phyloP scores from a whole-genome alignment of 352 stramenopile genomes.

The Phytophthora hibernalis region DNA sequence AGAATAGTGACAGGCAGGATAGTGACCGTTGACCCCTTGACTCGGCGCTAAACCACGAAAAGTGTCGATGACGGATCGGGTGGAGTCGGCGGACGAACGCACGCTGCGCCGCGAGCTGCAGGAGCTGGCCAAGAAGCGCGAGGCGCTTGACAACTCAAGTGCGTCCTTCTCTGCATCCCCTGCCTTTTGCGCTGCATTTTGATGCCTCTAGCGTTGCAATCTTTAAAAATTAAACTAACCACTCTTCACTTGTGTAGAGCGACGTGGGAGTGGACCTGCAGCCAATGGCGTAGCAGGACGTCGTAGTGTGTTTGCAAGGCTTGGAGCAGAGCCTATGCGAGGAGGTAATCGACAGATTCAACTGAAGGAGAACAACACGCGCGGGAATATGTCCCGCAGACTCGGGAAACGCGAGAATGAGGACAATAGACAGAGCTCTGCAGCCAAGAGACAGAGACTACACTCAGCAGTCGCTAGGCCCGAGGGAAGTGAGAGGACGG shows the following conservation, averaged over 20 bases:
- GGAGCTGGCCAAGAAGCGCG: conserved; percentile 58
- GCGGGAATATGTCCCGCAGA: conserved; percentile 32
- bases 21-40: too few relatives aligned
- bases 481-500: conserved; percentile 28
- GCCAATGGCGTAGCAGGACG: not conserved
- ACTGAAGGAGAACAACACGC: conserved; percentile 36
- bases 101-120: conserved; percentile 63
- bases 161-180: conserved; percentile 5
- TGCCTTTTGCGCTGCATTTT: not conserved
- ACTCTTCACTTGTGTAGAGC: conserved; percentile 23
- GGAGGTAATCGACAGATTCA: conserved; percentile 29
- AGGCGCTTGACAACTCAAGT: conserved; percentile 50
- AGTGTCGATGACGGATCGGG: conserved; percentile 32
- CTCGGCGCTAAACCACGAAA: conserved; percentile 26
- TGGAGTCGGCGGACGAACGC: conserved; percentile 55
- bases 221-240: conserved; percentile 27
- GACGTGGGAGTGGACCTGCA: conserved; percentile 20
- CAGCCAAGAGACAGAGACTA: conserved; percentile 53
- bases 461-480: conserved; percentile 46
- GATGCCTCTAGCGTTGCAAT: conserved; percentile 13
- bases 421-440: conserved; percentile 16
- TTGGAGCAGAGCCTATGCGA: conserved; percentile 40
- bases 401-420: conserved; percentile 47
- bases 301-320: conserved; percentile 42
- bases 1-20: too few relatives aligned